These are phyloP conservation scores for Colletotrichum somersetense DNA, from an alignment of 2,329 filamentous ascomycete species.

Conservation along the genomic window DNA sequence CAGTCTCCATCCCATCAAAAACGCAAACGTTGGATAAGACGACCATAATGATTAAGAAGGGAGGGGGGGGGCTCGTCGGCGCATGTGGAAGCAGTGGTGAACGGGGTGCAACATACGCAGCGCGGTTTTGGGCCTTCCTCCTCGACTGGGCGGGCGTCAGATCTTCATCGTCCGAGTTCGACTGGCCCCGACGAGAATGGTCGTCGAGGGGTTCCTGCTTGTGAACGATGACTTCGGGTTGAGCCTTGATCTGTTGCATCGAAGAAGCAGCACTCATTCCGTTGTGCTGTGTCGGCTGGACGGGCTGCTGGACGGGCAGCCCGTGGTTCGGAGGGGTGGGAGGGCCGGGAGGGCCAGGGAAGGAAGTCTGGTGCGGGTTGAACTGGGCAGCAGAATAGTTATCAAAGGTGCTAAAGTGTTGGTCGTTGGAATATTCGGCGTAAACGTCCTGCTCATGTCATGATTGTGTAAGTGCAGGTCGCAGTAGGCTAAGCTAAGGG, in stretches of 20 bases:
- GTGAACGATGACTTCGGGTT: conserved; percentile 35
- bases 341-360: conserved; percentile 65
- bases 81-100: background rate
- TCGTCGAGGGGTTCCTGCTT: conserved; percentile 58
- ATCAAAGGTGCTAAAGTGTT: conserved; percentile 64
- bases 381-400: conserved; percentile 51
- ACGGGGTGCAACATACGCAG: conserved; percentile 63
- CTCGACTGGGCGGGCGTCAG: conserved; percentile 69
- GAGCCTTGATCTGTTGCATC: conserved; percentile 44
- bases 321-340: conserved; percentile 56
- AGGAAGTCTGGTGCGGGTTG: conserved; percentile 46
- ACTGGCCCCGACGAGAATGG: conserved; percentile 53
- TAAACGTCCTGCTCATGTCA: conserved; percentile 62
- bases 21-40: background rate
- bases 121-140: conserved; percentile 72
- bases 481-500: conserved; percentile 51
- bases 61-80: background rate
- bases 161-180: conserved; percentile 69
- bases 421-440: conserved; percentile 60
- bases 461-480: conserved; percentile 49
- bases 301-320: conserved; percentile 37
- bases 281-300: conserved; percentile 45
- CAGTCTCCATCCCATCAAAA: background rate
- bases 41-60: background rate
- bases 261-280: conserved; percentile 46